Conservation (phyloP, 176 grass and related monocot species). For the Rhynchospora tenuis region DNA sequence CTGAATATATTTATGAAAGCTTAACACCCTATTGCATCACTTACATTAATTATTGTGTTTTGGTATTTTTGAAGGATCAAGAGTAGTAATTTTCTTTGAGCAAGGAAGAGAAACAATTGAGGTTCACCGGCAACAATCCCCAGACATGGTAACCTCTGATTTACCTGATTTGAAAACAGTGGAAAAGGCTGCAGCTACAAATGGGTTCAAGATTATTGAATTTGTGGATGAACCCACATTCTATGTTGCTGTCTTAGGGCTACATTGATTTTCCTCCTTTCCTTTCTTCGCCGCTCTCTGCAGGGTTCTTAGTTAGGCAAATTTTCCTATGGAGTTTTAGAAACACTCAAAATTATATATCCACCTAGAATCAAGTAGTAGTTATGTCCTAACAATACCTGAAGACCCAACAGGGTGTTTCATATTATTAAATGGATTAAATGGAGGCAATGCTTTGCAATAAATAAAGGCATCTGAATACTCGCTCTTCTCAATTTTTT, state of each 20-base stretch:
- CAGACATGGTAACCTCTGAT: conserved; percentile 50
- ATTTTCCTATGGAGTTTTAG: not conserved
- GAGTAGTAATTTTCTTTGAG: conserved; percentile 75
- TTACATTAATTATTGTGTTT: not conserved
- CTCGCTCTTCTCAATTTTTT: not conserved
- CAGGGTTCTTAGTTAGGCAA: not conserved
- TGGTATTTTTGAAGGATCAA: conserved; percentile 39
- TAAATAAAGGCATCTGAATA: not conserved
- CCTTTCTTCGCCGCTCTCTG: not conserved
- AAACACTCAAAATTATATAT: not conserved
- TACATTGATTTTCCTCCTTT: not conserved
- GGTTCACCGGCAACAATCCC: conserved; percentile 46
- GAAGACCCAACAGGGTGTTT: too few species aligned
- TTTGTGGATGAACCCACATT: conserved; percentile 57
- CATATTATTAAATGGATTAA: too few species aligned
- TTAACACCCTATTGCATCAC: not conserved
- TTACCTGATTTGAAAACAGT: conserved; percentile 47
- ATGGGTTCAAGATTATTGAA: conserved; percentile 53
- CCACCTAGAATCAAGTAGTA: not conserved
- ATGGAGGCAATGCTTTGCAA: too few species aligned
- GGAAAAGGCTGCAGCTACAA: conserved; percentile 49
- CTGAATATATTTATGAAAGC: not conserved
- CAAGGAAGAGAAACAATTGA: conserved; percentile 60
- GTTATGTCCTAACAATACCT: not conserved
- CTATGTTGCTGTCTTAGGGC: conserved; percentile 58